These are phyloP conservation scores for Aspergillus carlsbadensis DNA, from an alignment of 495 filamentous ascomycete species.

Conservation along the genomic window DNA sequence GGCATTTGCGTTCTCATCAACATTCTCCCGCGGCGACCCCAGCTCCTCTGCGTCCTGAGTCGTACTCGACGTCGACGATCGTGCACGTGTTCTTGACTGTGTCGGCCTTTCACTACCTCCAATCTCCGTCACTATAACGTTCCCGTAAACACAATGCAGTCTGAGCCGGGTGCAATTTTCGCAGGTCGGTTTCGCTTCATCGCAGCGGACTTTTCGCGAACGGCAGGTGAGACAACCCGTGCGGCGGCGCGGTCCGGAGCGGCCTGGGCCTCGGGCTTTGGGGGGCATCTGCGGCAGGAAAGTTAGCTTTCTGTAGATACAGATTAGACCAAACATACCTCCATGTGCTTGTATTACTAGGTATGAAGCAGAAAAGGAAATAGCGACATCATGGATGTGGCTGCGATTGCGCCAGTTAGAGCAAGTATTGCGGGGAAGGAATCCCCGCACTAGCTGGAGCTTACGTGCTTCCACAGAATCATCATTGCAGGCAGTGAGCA, in stretches of 20 bases:
- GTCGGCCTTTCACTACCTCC: neutral
- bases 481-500: too few relatives aligned
- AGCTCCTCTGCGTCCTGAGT: slow-evolving; percentile 10
- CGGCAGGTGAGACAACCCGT: slow-evolving; percentile 48
- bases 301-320: neutral
- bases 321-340: neutral
- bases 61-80: slow-evolving; percentile 9
- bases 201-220: slow-evolving; percentile 47
- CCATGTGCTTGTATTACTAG: neutral
- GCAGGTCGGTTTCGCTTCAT: slow-evolving; percentile 39
- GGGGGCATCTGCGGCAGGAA: slow-evolving; percentile 23
- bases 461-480: slow-evolving; percentile 1
- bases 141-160: slow-evolving; percentile 35
- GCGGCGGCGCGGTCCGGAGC: slow-evolving; percentile 42
- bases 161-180: slow-evolving; percentile 40
- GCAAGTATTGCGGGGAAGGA: neutral
- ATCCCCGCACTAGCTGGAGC: slow-evolving; percentile 1
- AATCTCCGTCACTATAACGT: slow-evolving; percentile 20
- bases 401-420: neutral
- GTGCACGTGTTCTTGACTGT: slow-evolving; percentile 8
- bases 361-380: neutral
- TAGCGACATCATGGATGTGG: neutral
- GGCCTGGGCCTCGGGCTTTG: slow-evolving; percentile 36
- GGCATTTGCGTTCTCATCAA: too few relatives aligned
- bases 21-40: neutral